Evolutionary conservation across 176 grass and related monocot species (phyloP), one percentile per base, ranked within the genome.

Genomic region (Miscanthus lutarioriparius): DNA sequence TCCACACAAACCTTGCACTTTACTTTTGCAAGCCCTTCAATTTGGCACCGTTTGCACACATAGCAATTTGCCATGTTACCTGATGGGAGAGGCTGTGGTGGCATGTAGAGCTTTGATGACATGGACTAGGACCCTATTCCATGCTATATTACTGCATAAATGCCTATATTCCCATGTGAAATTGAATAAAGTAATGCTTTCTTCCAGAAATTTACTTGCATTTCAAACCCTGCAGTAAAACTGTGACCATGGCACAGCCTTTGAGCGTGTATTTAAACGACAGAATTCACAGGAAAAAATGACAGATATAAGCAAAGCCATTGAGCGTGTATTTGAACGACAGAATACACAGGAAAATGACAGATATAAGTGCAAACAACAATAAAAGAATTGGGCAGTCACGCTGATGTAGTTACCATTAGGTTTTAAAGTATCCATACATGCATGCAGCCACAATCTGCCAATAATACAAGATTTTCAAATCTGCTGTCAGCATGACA

Each of bases 141-240:
- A 45, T 72, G 70, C 40, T 72, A 27, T 72, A 12, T 45, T 16
- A 30, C 10, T 74, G 25, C 71, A 28, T 74, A 48, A 74, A 48
- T 48, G 23, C 12, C 40, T 7, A 47, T 10, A n/a, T 28, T 14
- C 12, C 43, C 19, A 35, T 11, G 2, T 49, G 71, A 74, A 38
- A 6, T 45, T 72, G n/a, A 72, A 45, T 72, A 26, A 70, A 72
- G 67, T 44, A 44, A 41, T 70, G 67, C 36, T 70, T 72, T 45
- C 39, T 49, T 7, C 4, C 7, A 49, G 14, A 74, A 74, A 30
- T 74, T 49, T 74, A 27, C 25, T 74, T 74, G 15, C 43, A 74
- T 10, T 32, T 20, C 43, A 74, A 74, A 49, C 43, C 13, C 19
- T 74, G 43, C 44, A 48, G 26, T 44, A 74, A 27, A 36, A 70